Percentiles rank a stretch among this genome's conserved stretches.
Evolutionary conservation across 2,329 filamentous ascomycete species (phyloP).

Genomic region (Orbilia ellipsospora): DNA sequence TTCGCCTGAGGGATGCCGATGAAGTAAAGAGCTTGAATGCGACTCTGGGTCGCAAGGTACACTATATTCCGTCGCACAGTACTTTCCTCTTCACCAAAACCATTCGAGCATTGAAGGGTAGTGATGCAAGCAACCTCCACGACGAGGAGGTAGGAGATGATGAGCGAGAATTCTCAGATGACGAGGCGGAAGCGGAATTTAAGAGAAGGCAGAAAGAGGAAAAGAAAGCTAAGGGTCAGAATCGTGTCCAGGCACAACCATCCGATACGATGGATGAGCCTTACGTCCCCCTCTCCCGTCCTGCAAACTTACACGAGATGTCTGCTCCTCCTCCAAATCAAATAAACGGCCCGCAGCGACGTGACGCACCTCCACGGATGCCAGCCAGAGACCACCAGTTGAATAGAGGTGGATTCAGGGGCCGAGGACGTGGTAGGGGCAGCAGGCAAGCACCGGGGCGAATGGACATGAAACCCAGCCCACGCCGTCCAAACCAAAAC

Average conservation of each 20-base stretch:
- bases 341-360: conserved; percentile 63
- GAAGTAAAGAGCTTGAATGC: conserved; percentile 76
- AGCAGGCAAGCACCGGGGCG: conserved; percentile 24
- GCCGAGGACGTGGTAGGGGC: conserved; percentile 58
- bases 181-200: conserved; percentile 89
- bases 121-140: conserved; percentile 92
- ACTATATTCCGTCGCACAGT: conserved; percentile 81
- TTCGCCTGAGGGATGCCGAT: conserved; percentile 76
- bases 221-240: conserved; percentile 63
- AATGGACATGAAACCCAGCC: conserved; percentile 9
- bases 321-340: conserved; percentile 58
- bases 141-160: conserved; percentile 89
- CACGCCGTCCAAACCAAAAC: conserved; percentile 21
- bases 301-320: conserved; percentile 70
- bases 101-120: conserved; percentile 82
- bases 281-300: conserved; percentile 77
- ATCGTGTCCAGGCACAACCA: conserved; percentile 66
- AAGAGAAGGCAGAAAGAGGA: conserved; percentile 77
- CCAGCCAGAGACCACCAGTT: conserved; percentile 62
- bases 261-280: conserved; percentile 73
- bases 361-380: conserved; percentile 63
- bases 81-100: conserved; percentile 87
- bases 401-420: conserved; percentile 62
- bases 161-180: conserved; percentile 95
- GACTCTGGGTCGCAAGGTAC: conserved; percentile 76